These are phyloP conservation scores for Austroboletus novae-zelandiae DNA, from an alignment of 1,284 basidiomycete species.

Conservation along the genomic window DNA sequence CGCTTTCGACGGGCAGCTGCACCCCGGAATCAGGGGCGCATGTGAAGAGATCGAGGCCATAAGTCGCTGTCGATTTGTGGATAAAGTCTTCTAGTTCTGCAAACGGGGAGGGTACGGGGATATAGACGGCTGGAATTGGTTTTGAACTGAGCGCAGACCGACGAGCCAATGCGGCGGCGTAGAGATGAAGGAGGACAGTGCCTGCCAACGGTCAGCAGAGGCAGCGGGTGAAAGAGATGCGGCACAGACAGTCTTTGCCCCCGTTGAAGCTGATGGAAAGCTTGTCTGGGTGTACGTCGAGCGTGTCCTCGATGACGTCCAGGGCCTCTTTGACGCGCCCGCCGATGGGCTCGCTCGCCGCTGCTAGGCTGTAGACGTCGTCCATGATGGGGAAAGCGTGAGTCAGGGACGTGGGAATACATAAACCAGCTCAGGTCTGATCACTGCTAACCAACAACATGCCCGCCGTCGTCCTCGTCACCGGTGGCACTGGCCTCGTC, in stretches of 20 bases:
- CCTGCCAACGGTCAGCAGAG: slow-evolving; percentile 46
- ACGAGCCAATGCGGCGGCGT: slow-evolving; percentile 67
- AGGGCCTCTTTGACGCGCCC: slow-evolving; percentile 71
- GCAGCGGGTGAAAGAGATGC: background rate
- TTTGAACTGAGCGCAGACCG: slow-evolving; percentile 37
- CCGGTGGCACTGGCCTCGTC: slow-evolving; percentile 84
- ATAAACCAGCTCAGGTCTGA: background rate
- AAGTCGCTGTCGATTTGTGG: slow-evolving; percentile 57
- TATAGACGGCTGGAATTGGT: slow-evolving; percentile 82
- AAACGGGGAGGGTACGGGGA: slow-evolving; percentile 89
- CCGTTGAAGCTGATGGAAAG: slow-evolving; percentile 95
- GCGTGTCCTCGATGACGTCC: slow-evolving; percentile 70
- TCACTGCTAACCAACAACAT: slow-evolving; percentile 19
- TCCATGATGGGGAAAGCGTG: slow-evolving; percentile 38
- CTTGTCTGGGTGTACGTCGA: slow-evolving; percentile 66
- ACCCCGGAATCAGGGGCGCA: slow-evolving; percentile 39
- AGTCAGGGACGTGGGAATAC: background rate
- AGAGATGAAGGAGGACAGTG: slow-evolving; percentile 91
- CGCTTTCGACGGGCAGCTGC: slow-evolving; percentile 36
- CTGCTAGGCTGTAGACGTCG: slow-evolving; percentile 60
- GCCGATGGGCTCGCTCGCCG: slow-evolving; percentile 53
- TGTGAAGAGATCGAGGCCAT: slow-evolving; percentile 78
- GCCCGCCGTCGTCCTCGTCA: slow-evolving; percentile 68
- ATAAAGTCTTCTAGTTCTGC: slow-evolving; percentile 85
- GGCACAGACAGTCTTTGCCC: slow-evolving; percentile 93